A percentile compares a stretch with the other conserved stretches of the same genome.
These are phyloP conservation scores for Acer negundo DNA, from an alignment of 345 rosid species.

Conservation along the genomic window DNA sequence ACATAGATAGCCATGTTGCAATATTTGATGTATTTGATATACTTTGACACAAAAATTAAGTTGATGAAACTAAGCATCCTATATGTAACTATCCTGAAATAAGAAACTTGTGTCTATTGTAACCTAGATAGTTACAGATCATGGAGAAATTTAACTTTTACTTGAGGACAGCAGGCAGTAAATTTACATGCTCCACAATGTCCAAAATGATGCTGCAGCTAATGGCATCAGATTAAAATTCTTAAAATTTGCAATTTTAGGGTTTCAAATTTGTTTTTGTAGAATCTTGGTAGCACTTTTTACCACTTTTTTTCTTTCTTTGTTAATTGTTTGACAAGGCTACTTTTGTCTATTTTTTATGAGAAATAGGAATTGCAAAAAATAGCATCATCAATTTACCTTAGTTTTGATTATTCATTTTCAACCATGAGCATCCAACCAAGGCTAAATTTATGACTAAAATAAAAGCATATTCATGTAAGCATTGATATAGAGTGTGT, in stretches of 20 bases:
- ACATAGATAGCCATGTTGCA: background rate
- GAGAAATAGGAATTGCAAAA: background rate
- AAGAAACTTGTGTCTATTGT: too few relatives aligned
- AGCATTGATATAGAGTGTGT: background rate
- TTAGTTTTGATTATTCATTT: background rate
- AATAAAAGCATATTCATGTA: background rate
- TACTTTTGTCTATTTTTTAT: background rate
- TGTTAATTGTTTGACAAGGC: background rate
- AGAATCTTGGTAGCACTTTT: background rate
- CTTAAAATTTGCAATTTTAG: background rate
- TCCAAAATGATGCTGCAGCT: background rate
- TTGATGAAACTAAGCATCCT: background rate
- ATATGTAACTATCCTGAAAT: background rate
- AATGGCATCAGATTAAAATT: background rate
- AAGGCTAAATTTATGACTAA: background rate
- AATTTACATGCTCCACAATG: background rate
- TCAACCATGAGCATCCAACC: background rate
- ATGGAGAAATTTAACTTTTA: background rate
- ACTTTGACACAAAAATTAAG: background rate
- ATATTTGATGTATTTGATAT: background rate
- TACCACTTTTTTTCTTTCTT: background rate
- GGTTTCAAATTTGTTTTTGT: background rate
- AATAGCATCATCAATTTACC: too few relatives aligned
- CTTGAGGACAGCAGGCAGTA: background rate
- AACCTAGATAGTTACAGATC: background rate